Percentiles rank a stretch among this genome's conserved stretches.
These are phyloP conservation scores for Perkinsus chesapeaki DNA, from an alignment of 169 alveolate species.

Conservation along the genomic window DNA sequence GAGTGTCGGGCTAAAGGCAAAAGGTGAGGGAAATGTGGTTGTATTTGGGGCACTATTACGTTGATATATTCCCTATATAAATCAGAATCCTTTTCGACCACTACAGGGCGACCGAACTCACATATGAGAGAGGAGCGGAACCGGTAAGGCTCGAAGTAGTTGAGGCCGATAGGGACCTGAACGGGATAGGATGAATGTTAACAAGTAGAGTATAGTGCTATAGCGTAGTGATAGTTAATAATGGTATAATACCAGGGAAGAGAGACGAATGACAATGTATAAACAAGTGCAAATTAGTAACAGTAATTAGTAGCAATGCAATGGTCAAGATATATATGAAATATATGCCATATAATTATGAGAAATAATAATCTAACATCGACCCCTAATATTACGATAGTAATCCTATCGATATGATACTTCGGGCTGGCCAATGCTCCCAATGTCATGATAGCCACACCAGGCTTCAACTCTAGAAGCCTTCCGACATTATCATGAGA, in stretches of 20 bases:
- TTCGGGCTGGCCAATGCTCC: not conserved
- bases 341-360: no score
- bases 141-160: not conserved
- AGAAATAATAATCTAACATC: not conserved
- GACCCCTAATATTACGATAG: not conserved
- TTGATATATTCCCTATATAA: not conserved
- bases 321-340: no score
- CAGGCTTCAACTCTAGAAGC: not conserved
- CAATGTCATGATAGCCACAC: not conserved
- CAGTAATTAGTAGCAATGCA: no score
- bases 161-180: not conserved
- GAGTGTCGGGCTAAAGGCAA: not conserved
- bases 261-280: no score
- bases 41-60: not conserved
- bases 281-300: no score
- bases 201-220: no score
- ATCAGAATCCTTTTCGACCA: not conserved
- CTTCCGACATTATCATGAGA: not conserved
- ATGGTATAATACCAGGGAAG: no score
- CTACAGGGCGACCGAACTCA: not conserved
- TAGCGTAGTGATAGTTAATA: no score
- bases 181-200: no score
- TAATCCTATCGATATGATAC: not conserved
- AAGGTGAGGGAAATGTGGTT: not conserved
- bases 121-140: not conserved